Evolutionary conservation across 805 yeast species (phyloP), one percentile per base, ranked within the genome.

Genomic region (Kazachstania africana): DNA sequence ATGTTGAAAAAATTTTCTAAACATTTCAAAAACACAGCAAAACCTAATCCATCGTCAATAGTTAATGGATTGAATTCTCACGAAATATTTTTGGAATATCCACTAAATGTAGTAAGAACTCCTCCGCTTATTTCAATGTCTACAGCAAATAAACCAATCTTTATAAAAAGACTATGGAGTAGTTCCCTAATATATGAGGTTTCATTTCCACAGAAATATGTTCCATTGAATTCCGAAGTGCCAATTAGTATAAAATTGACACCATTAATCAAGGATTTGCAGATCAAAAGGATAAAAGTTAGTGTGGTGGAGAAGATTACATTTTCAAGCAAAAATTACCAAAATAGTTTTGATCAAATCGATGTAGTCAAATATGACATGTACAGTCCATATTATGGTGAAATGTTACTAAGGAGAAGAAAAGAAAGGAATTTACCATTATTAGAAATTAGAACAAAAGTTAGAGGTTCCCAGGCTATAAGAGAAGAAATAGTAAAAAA

Each of bases 161-260:
- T 75, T 50, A 83, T 81, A 20, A 78, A 78, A 49, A 65, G 83
- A 40, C 66, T 74, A 1, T 81, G 93, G 93, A 73, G 75, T 43
- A 77, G 79, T 36, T 53, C 83, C 0, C 55, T 81, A 23, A 73
- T 74, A 33, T 81, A 81, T 51, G 79, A 78, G 42, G 66, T 81
- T 8, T 69, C 84, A 0, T 67, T 81, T 36, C 87, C 85, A 0
- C 68, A 66, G 36, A 81, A 80, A 47, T 81, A 67, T 49, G 72
- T 80, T 8, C 63, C 80, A 2, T 55, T 81, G 29, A 79, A 81
- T 3, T 66, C 75, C 9, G 73, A 68, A 59, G 58, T 58, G 45
- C 79, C 55, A 12, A 59, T 81, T 12, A 77, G 71, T 44, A 64
- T 81, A 42, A 78, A 77, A 48, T 59, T 81, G 17, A 67, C 72